phyloP scores from a whole-genome alignment of 83 land plant species.

The Diphasiastrum complanatum region DNA sequence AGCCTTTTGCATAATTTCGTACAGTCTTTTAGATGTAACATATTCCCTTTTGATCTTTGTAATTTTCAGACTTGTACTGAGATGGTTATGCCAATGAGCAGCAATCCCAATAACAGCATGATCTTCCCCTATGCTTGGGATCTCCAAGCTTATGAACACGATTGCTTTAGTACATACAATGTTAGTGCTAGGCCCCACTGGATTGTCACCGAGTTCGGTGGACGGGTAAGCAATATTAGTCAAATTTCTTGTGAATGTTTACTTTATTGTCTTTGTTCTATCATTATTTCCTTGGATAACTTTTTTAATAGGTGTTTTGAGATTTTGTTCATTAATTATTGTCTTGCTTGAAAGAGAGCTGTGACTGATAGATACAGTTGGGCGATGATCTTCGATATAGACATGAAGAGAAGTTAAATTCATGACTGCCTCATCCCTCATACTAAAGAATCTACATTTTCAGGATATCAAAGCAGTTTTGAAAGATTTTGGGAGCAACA shows the following conservation, averaged over 20 bases:
- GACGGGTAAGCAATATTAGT: conserved; percentile 66
- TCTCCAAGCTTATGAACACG: conserved; percentile 29
- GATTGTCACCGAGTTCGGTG: conserved; percentile 88
- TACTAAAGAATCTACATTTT: too few relatives aligned
- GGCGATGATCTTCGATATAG: too few relatives aligned
- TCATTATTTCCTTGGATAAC: too few relatives aligned
- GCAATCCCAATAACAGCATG: conserved; percentile 63
- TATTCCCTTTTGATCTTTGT: too few relatives aligned
- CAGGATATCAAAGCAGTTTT: conserved; percentile 54
- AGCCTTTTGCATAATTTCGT: not conserved
- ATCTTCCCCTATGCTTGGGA: conserved; percentile 54
- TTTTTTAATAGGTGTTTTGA: not conserved
- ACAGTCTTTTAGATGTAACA: too few relatives aligned
- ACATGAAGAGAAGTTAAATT: too few relatives aligned
- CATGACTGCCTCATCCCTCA: not conserved
- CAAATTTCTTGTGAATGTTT: too few relatives aligned
- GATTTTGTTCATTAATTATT: too few relatives aligned
- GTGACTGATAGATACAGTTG: too few relatives aligned
- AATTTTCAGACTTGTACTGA: conserved; percentile 85
- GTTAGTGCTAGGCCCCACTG: conserved; percentile 75
- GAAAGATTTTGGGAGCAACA: conserved; percentile 81
- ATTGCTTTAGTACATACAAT: conserved; percentile 42
- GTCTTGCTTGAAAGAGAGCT: too few relatives aligned
- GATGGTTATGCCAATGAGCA: conserved; percentile 96
- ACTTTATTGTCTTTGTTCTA: too few relatives aligned